A percentile compares a stretch with the other conserved stretches of the same genome.
Evolutionary conservation across 2,329 filamentous ascomycete species (phyloP).

Genomic region (Orbilia quercus): DNA sequence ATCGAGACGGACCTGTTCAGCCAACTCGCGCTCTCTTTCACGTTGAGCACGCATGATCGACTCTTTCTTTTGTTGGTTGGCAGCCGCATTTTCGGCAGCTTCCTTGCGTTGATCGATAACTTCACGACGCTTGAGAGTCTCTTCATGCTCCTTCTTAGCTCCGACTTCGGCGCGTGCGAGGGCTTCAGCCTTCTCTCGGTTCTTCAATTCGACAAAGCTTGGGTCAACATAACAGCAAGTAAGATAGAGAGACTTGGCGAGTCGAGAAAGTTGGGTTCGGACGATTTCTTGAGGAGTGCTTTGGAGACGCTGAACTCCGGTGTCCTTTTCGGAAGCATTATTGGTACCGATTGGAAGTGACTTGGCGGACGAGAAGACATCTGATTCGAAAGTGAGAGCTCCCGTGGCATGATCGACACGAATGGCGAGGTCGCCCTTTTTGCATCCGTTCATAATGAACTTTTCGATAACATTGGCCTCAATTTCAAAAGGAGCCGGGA

Average conservation of each 20-base stretch:
- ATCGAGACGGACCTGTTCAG: constrained; percentile 86
- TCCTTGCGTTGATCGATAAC: constrained; percentile 98
- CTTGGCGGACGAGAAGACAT: constrained; percentile 97
- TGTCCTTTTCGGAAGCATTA: constrained; percentile 88
- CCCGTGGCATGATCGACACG: constrained; percentile 95
- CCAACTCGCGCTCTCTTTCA: constrained; percentile 87
- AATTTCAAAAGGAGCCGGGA: constrained; percentile 96
- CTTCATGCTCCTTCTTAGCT: constrained; percentile 89
- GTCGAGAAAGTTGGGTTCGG: constrained; percentile 88
- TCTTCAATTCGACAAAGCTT: constrained; percentile 82
- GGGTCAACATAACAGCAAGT: constrained; percentile 97
- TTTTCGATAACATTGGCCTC: constrained; percentile 93
- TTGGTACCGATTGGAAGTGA: constrained; percentile 82
- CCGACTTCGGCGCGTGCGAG: constrained; percentile 84
- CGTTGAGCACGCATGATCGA: constrained; percentile 86
- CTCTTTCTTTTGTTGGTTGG: constrained; percentile 90
- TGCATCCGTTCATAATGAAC: constrained; percentile 99
- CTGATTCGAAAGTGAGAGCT: constrained; percentile 95
- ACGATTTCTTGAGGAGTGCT: constrained; percentile 98
- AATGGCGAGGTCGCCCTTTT: constrained; percentile 97
- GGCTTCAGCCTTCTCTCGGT: constrained; percentile 81
- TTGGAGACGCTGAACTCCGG: constrained; percentile 91
- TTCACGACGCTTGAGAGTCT: constrained; percentile 84
- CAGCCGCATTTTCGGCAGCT: constrained; percentile 86
- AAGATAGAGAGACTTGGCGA: constrained; percentile 89